Conservation (phyloP, 2,329 filamentous ascomycete species). For the Exophiala spinifera region DNA sequence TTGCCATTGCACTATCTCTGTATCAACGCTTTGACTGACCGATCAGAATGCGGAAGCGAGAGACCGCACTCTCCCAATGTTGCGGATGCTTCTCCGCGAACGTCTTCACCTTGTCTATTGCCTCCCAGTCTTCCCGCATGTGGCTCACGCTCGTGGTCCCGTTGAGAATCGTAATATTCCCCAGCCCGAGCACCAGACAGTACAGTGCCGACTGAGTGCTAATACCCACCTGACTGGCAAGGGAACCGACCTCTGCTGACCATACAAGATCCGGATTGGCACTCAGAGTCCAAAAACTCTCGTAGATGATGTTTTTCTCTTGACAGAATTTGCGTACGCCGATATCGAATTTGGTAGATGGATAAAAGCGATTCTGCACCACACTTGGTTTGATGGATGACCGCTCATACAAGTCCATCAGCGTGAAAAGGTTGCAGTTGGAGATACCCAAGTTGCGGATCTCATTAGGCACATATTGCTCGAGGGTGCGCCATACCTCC, state of each 20-base stretch:
- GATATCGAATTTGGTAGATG: conserved; percentile 57
- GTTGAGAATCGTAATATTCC: conserved; percentile 51
- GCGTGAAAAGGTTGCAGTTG: conserved; percentile 61
- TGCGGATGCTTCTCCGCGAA: conserved; percentile 47
- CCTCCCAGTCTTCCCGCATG: conserved; percentile 54
- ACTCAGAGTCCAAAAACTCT: conserved; percentile 61
- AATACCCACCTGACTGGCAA: conserved; percentile 48
- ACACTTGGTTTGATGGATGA: conserved; percentile 55
- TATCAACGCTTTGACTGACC: conserved; percentile 30
- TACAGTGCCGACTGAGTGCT: conserved; percentile 53
- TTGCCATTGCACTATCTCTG: not conserved
- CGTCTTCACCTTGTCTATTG: conserved; percentile 40
- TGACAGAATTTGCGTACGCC: conserved; percentile 57
- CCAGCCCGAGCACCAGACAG: conserved; percentile 53
- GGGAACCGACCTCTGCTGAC: conserved; percentile 46
- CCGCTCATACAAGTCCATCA: conserved; percentile 42
- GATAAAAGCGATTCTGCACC: conserved; percentile 74
- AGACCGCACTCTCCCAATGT: conserved; percentile 50
- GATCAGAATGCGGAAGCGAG: conserved; percentile 46
- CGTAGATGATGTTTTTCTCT: conserved; percentile 53
- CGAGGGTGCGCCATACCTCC: conserved; percentile 64
- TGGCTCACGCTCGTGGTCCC: conserved; percentile 53
- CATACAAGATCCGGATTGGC: conserved; percentile 54
- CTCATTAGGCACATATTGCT: conserved; percentile 61
- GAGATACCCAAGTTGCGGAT: conserved; percentile 72